These are phyloP conservation scores for Sanghuangporus weigelae DNA, from an alignment of 1,284 basidiomycete species.

Conservation along the genomic window DNA sequence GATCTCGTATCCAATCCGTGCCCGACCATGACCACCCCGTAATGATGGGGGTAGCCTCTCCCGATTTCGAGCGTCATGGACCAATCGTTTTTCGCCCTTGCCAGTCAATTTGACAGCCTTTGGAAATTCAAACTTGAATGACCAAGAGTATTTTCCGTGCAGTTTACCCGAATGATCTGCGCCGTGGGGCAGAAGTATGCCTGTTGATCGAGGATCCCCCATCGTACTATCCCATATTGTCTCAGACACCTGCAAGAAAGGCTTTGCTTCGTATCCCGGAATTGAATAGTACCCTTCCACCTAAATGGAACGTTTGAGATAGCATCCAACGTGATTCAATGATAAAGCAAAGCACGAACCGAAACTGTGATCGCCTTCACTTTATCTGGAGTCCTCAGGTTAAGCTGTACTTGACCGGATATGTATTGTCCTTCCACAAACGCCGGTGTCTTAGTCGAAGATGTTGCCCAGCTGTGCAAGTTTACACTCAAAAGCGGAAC, in stretches of 20 bases:
- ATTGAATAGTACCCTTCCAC: conserved; percentile 12
- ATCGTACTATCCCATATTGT: conserved; percentile 13
- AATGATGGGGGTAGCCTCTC: conserved; percentile 8
- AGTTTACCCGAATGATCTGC: conserved; percentile 12
- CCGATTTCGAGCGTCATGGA: not conserved
- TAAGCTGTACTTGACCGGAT: conserved; percentile 10
- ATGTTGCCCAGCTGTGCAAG: conserved; percentile 11
- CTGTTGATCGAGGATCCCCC: conserved; percentile 9
- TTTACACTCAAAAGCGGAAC: conserved; percentile 2
- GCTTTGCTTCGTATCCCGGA: conserved; percentile 3
- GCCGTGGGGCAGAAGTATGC: conserved; percentile 3
- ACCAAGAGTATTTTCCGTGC: conserved; percentile 20
- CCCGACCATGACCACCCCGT: not conserved
- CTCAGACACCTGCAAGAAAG: conserved; percentile 11
- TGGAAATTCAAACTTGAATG: conserved; percentile 18
- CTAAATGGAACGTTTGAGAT: not conserved
- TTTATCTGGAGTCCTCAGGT: conserved; percentile 10
- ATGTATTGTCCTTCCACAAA: conserved; percentile 12
- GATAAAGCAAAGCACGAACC: conserved; percentile 1
- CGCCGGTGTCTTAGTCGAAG: not conserved
- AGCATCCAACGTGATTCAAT: not conserved
- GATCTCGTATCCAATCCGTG: conserved; percentile 3
- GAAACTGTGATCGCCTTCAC: conserved; percentile 8
- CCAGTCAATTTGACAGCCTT: conserved; percentile 1
- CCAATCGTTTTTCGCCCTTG: not conserved